A percentile compares a stretch with the other conserved stretches of the same genome.
Evolutionary conservation across 495 filamentous ascomycete species (phyloP).

Genomic region (Podospora pseudocomata): DNA sequence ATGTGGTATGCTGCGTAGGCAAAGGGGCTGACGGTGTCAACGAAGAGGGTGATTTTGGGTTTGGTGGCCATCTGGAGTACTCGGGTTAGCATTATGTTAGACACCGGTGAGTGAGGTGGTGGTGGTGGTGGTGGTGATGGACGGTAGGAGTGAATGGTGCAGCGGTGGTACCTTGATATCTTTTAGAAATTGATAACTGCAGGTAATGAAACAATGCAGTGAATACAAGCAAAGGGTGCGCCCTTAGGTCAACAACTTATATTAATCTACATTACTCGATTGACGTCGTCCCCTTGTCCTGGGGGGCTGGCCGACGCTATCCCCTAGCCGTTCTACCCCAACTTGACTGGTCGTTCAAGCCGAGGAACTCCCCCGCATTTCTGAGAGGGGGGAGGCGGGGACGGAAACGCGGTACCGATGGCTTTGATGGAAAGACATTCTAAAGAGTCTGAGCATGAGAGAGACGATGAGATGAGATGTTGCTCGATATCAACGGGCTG

Average conservation of each 20-base stretch:
- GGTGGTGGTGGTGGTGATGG: background rate
- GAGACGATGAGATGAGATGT: too few relatives aligned
- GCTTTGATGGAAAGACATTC: background rate
- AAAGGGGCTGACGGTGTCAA: conserved; percentile 70
- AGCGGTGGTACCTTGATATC: background rate
- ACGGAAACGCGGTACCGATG: background rate
- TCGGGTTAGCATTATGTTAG: background rate
- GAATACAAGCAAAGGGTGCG: background rate
- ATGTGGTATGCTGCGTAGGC: conserved; percentile 66
- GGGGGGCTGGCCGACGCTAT: background rate
- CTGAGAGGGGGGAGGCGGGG: background rate
- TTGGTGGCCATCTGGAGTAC: conserved; percentile 1
- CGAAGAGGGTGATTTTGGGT: conserved; percentile 61
- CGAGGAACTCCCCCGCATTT: background rate
- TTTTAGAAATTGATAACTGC: background rate
- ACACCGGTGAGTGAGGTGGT: background rate
- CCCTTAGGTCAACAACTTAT: background rate
- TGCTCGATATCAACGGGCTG: too few relatives aligned
- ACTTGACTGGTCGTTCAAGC: background rate
- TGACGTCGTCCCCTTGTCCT: background rate
- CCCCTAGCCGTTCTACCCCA: background rate
- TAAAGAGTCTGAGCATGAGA: too few relatives aligned
- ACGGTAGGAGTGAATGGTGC: background rate
- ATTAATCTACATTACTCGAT: background rate
- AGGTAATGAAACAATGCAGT: background rate